Conservation (phyloP, 768 basidiomycete genomes). For the Tylopilus sp. region DNA sequence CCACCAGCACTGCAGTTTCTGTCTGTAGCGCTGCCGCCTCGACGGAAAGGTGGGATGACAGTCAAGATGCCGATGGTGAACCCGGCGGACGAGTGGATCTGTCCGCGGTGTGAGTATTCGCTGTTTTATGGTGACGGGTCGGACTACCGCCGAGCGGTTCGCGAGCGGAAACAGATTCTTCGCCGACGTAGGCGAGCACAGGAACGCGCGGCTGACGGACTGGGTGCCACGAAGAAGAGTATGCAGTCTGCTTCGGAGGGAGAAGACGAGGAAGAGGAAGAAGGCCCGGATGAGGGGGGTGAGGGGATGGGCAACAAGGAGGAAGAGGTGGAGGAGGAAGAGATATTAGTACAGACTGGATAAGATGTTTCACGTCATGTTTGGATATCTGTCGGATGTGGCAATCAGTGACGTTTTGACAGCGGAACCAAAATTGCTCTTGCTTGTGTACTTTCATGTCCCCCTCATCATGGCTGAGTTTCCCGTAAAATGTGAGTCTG, state of each 20-base stretch:
- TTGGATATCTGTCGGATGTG: slow-evolving; percentile 24
- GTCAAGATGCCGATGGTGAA: slow-evolving; percentile 41
- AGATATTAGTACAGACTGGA: slow-evolving; percentile 24
- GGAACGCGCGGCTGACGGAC: slow-evolving; percentile 53
- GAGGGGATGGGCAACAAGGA: too few relatives aligned
- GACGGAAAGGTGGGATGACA: slow-evolving; percentile 32
- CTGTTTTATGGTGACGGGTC: slow-evolving; percentile 85
- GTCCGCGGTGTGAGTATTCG: slow-evolving; percentile 89
- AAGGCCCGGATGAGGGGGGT: slow-evolving; percentile 4
- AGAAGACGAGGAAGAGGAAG: slow-evolving; percentile 22
- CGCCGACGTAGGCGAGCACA: slow-evolving; percentile 64
- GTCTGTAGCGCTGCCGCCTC: slow-evolving; percentile 61
- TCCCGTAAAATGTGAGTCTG: slow-evolving; percentile 24
- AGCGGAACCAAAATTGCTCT: slow-evolving; percentile 27
- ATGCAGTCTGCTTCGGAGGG: slow-evolving; percentile 21
- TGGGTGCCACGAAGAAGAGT: slow-evolving; percentile 21
- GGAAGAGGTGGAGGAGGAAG: too few relatives aligned
- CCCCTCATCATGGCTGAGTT: slow-evolving; percentile 15
- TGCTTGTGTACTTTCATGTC: slow-evolving; percentile 24
- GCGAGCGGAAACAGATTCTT: slow-evolving; percentile 77
- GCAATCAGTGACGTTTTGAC: slow-evolving; percentile 26
- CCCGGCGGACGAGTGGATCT: slow-evolving; percentile 88
- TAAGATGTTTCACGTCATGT: slow-evolving; percentile 30
- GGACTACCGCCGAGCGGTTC: slow-evolving; percentile 60
- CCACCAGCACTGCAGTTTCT: slow-evolving; percentile 66